phyloP scores from a whole-genome alignment of 345 rosid species.

The Camelina hispida region DNA sequence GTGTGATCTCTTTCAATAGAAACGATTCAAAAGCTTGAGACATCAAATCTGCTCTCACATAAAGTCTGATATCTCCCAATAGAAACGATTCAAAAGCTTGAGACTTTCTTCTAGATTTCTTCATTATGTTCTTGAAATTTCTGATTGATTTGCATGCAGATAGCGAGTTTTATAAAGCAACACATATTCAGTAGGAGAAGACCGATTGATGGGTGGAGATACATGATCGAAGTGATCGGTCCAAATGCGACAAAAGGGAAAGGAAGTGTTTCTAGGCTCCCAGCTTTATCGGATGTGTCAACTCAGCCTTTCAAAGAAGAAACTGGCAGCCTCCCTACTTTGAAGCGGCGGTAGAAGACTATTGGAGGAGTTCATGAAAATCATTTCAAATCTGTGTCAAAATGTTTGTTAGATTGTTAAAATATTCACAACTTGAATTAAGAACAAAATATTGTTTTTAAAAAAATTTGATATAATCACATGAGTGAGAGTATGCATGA shows the following conservation, averaged over 20 bases:
- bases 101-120: background rate
- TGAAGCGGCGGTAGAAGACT: too few species aligned
- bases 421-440: too few species aligned
- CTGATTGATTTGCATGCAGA: slow-evolving; percentile 51
- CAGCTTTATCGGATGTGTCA: slow-evolving; percentile 72
- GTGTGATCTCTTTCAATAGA: too few species aligned
- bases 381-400: background rate
- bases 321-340: too few species aligned
- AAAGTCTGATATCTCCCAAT: background rate
- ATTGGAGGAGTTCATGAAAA: background rate
- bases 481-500: too few species aligned
- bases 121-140: background rate
- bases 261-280: slow-evolving; percentile 84
- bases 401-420: background rate
- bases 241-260: slow-evolving; percentile 96
- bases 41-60: too few species aligned
- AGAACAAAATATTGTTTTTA: too few species aligned
- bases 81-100: background rate
- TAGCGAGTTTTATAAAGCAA: slow-evolving; percentile 93
- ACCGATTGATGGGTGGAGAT: slow-evolving; percentile 96
- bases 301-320: slow-evolving; percentile 56
- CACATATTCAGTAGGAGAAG: slow-evolving; percentile 96
- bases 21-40: too few species aligned
- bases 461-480: too few species aligned
- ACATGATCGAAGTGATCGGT: slow-evolving; percentile 95